Base-by-base conservation (phyloP, 2,329 filamentous ascomycete genomes). In the Monilinia laxa region DNA sequence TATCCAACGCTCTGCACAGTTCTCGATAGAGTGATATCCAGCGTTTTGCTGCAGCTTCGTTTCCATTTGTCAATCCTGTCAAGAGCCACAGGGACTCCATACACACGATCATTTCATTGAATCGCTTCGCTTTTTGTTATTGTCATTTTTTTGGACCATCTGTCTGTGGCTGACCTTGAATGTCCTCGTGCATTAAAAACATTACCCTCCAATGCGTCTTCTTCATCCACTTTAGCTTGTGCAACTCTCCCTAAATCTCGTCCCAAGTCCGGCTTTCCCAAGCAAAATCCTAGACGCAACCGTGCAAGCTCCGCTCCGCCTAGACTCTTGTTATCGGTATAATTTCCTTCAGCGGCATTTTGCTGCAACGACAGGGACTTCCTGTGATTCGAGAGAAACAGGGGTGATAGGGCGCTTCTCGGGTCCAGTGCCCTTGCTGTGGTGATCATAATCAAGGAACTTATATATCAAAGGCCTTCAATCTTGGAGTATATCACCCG, bases 401-500 rank as follows among this genome's bases (percentile, higher is more conserved):
- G 72, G 68, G 68, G 66, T 68, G 70, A 69, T 60, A 68, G 71
- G 68, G 71, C 69, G 70, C 72, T 72, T 71, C 70, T 73, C 71
- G 73, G 73, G 69, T 74, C 70, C 65, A 72, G 63, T 72, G 70
- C 69, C 73, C 73, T 73, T 72, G 72, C 69, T 68, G 68, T 71
- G 70, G 69, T 70, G 71, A 74, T 73, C 72, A 72, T 72, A 73
- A 68, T 67, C 65, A 71, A 66, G 69, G 70, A 71, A 72, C 31
- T 72, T 70, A 71, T 69, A 65, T 56, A 68, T 71, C 69, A 68
- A 71, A 58, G 66, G 68, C 72, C 70, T 72, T 70, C 69, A 73
- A 73, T 73, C 71, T 75, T 76, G 69, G 65, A 67, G 64, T 71
- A 72, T 71, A 75, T 74, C 72, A 73, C 66, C 74, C 73, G 73